A percentile compares a stretch with the other conserved stretches of the same genome.
These are phyloP conservation scores for Hypoxylon fuscum DNA, from an alignment of 495 filamentous ascomycete species.

Conservation along the genomic window DNA sequence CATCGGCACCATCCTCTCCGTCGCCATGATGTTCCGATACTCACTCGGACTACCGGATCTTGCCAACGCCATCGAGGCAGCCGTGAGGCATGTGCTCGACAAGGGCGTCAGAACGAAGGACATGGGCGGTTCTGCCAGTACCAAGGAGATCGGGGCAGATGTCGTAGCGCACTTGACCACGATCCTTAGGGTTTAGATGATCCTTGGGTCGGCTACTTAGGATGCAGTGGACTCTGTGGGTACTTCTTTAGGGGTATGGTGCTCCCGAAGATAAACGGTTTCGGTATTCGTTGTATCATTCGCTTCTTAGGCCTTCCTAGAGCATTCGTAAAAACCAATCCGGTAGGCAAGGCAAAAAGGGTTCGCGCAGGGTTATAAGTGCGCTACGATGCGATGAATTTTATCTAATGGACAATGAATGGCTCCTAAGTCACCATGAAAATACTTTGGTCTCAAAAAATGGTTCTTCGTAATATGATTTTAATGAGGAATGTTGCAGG, in stretches of 20 bases:
- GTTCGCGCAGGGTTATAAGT: neutral
- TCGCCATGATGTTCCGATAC: constrained; percentile 93
- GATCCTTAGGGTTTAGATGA: constrained; percentile 56
- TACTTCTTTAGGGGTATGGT: too few relatives aligned
- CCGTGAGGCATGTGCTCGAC: constrained; percentile 81
- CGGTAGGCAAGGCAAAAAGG: neutral
- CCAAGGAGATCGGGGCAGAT: constrained; percentile 83
- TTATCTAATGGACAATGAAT: neutral
- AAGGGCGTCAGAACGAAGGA: constrained; percentile 78
- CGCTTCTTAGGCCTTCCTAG: too few relatives aligned
- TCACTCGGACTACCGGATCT: constrained; percentile 79
- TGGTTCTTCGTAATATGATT: too few relatives aligned
- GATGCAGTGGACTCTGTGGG: too few relatives aligned
- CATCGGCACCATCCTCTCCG: constrained; percentile 82
- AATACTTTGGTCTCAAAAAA: too few relatives aligned
- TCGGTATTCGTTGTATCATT: too few relatives aligned
- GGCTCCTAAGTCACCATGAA: too few relatives aligned
- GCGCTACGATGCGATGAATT: neutral
- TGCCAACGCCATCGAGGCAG: constrained; percentile 78
- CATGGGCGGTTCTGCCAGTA: constrained; percentile 76
- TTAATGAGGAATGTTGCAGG: too few relatives aligned
- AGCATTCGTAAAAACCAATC: too few relatives aligned
- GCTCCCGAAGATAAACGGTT: too few relatives aligned
- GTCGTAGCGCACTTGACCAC: constrained; percentile 73
- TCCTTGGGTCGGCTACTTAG: too few relatives aligned